These are phyloP conservation scores for Amanita jacksonii DNA, from an alignment of 768 basidiomycete species.

Conservation along the genomic window DNA sequence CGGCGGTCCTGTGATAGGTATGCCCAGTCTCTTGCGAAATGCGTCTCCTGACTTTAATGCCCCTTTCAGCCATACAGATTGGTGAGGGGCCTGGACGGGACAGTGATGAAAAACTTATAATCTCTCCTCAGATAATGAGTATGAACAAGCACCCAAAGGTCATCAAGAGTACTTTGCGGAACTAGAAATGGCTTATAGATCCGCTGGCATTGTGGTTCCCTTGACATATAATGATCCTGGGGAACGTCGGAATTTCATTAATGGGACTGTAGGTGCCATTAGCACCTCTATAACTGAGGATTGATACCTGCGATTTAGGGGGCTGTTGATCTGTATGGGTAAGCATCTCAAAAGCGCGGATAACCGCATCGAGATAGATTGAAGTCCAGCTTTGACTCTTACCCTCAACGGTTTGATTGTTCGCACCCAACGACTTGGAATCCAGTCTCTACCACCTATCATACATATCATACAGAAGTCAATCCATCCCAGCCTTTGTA, in stretches of 20 bases:
- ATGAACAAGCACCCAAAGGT: slow-evolving; percentile 37
- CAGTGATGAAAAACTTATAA: background rate
- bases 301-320: slow-evolving; percentile 29
- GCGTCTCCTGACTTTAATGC: background rate
- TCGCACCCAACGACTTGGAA: slow-evolving; percentile 61
- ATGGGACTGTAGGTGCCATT: slow-evolving; percentile 45
- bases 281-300: background rate
- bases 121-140: slow-evolving; percentile 57
- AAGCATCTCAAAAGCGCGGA: slow-evolving; percentile 7
- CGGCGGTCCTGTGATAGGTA: slow-evolving; percentile 71
- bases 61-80: slow-evolving; percentile 19
- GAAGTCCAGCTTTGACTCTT: slow-evolving; percentile 50
- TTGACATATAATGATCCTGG: slow-evolving; percentile 70
- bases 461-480: slow-evolving; percentile 46
- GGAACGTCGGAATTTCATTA: slow-evolving; percentile 49
- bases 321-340: slow-evolving; percentile 72
- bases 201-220: slow-evolving; percentile 54
- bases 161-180: slow-evolving; percentile 53
- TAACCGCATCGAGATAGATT: background rate
- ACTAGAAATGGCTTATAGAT: slow-evolving; percentile 44
- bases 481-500: slow-evolving; percentile 56
- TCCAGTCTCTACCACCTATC: slow-evolving; percentile 53
- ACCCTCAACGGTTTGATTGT: slow-evolving; percentile 77
- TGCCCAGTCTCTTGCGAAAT: slow-evolving; percentile 17
- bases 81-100: slow-evolving; percentile 14